Percentiles rank a stretch among this genome's conserved stretches.
Conservation (phyloP, 2,329 filamentous ascomycete genomes). For the Fusarium heterosporum region DNA sequence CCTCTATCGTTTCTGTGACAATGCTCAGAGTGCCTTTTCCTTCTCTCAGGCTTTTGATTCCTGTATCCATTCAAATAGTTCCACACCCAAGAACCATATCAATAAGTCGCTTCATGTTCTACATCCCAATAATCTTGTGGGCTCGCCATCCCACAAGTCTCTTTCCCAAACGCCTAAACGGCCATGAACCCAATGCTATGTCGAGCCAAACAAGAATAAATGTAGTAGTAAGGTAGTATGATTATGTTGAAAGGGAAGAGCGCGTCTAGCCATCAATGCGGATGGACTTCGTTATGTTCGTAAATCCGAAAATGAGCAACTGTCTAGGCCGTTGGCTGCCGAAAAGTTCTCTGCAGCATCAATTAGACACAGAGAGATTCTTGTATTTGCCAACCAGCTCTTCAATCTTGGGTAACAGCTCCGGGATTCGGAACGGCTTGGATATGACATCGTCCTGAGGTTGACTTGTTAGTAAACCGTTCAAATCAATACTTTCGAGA, state of each 20-base stretch:
- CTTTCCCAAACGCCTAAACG: conserved; percentile 42
- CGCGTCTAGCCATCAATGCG: conserved; percentile 18
- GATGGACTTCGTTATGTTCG: conserved; percentile 26
- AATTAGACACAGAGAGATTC: conserved; percentile 46
- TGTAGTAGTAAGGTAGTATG: conserved; percentile 22
- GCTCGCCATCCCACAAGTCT: conserved; percentile 32
- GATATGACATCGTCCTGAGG: conserved; percentile 77
- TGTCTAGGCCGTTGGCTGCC: background rate
- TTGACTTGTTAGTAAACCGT: conserved; percentile 13
- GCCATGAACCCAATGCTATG: conserved; percentile 33
- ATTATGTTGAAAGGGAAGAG: conserved; percentile 35
- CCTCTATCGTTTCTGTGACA: conserved; percentile 21
- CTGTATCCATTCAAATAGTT: background rate
- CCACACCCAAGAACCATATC: conserved; percentile 7
- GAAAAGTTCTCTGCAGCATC: conserved; percentile 8
- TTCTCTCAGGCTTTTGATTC: conserved; percentile 7
- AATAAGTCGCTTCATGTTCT: conserved; percentile 33
- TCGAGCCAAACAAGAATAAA: conserved; percentile 22
- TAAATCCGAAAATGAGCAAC: conserved; percentile 10
- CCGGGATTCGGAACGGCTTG: conserved; percentile 82
- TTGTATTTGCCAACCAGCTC: conserved; percentile 62
- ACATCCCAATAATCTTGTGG: conserved; percentile 20
- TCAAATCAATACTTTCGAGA: background rate
- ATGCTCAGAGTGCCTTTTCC: conserved; percentile 17
- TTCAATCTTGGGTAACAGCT: conserved; percentile 75